These are phyloP conservation scores for Sporopachydermia cereana DNA, from an alignment of 1,139 yeast species.

Conservation along the genomic window DNA sequence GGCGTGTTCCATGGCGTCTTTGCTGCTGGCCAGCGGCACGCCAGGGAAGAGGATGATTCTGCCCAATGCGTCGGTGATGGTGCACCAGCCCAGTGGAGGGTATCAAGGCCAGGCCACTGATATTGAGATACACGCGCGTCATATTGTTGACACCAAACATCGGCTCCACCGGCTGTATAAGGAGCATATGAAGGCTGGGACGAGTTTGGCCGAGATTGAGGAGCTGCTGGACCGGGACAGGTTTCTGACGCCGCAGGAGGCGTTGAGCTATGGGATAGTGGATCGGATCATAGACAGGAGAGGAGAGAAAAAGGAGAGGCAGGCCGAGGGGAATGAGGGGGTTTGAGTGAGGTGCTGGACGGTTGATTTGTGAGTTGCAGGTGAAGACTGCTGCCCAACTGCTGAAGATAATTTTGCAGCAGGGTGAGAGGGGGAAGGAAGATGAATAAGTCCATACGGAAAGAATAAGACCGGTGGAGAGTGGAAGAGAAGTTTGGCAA, in stretches of 20 bases:
- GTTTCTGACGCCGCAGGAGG: constrained; percentile 20
- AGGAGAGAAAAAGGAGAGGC: neutral
- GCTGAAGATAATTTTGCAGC: too few species aligned
- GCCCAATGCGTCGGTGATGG: constrained; percentile 25
- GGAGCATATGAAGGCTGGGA: constrained; percentile 17
- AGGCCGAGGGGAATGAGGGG: neutral
- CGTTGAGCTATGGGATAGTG: constrained; percentile 21
- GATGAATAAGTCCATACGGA: too few species aligned
- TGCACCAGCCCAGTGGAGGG: constrained; percentile 26
- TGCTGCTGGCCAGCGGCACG: constrained; percentile 21
- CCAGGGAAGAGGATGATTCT: constrained; percentile 20
- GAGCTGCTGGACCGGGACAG: constrained; percentile 22
- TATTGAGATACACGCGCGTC: constrained; percentile 24
- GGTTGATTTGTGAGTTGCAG: neutral
- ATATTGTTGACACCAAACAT: constrained; percentile 21
- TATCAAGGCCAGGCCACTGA: constrained; percentile 23
- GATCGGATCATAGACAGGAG: constrained; percentile 17
- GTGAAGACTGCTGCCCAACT: too few species aligned
- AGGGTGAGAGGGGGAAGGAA: too few species aligned
- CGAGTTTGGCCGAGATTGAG: constrained; percentile 16
- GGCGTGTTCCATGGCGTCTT: constrained; percentile 25
- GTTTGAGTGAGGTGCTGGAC: neutral
- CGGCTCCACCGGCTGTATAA: constrained; percentile 19
- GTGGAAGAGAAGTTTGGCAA: too few species aligned
- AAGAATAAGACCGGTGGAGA: too few species aligned